Evolutionary conservation across 306 rosid genomes (phyloP).

Genomic region (Corylus heterophylla): DNA sequence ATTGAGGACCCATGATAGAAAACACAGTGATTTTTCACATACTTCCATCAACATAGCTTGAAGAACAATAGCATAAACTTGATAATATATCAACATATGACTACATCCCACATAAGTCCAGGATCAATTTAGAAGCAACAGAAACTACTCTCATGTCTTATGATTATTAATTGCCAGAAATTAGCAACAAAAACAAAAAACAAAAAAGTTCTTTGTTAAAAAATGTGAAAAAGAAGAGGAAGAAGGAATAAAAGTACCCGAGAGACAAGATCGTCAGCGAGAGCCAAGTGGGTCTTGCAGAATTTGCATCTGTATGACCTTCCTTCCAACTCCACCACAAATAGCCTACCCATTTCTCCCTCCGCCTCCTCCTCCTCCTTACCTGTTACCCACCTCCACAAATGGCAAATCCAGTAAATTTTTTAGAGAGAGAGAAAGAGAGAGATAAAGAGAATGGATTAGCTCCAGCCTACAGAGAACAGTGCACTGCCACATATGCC

Average conservation of each 20-base stretch:
- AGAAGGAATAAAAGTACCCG: conserved; percentile 38
- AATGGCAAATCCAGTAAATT: background rate
- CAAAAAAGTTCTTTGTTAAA: background rate
- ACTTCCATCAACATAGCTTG: background rate
- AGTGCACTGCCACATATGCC: conserved; percentile 2
- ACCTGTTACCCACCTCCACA: background rate
- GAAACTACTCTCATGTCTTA: background rate
- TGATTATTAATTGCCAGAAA: background rate
- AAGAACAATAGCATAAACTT: background rate
- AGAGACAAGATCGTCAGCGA: conserved; percentile 72
- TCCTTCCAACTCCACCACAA: conserved; percentile 83
- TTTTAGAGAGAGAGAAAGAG: background rate
- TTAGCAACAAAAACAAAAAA: background rate
- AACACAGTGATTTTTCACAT: background rate
- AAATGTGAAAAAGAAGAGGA: background rate
- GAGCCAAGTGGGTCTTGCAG: conserved; percentile 86
- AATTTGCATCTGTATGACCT: conserved; percentile 87
- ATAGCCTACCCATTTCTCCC: conserved; percentile 66
- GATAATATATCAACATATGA: background rate
- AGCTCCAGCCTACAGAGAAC: background rate
- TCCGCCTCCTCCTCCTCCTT: background rate
- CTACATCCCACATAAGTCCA: background rate
- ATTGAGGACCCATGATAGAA: background rate
- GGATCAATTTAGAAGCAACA: conserved; percentile 1
- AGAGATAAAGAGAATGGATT: background rate